Evolutionary conservation across 805 yeast genomes (phyloP).

Genomic region (Priceomyces haplophilus): DNA sequence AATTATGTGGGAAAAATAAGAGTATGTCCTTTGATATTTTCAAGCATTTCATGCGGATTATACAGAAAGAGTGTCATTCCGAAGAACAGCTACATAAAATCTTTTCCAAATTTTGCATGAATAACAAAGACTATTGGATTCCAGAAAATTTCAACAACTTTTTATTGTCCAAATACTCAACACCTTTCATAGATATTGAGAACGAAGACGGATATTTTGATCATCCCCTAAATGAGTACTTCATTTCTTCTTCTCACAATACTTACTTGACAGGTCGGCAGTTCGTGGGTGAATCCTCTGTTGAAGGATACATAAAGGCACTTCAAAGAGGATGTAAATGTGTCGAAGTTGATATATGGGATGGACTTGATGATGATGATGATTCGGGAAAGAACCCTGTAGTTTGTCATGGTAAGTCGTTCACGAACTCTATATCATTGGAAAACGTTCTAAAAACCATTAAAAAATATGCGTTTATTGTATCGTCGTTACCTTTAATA

Average conservation of each 20-base stretch:
- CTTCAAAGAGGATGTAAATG: slow-evolving; percentile 92
- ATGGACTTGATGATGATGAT: slow-evolving; percentile 42
- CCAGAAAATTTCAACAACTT: slow-evolving; percentile 33
- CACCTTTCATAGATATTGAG: slow-evolving; percentile 13
- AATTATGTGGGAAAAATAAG: slow-evolving; percentile 18
- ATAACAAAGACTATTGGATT: slow-evolving; percentile 20
- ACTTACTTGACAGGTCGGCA: slow-evolving; percentile 89
- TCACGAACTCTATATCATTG: slow-evolving; percentile 72
- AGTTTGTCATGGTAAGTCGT: slow-evolving; percentile 85
- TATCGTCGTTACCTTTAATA: slow-evolving; percentile 82
- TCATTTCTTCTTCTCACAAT: slow-evolving; percentile 90
- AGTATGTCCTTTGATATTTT: slow-evolving; percentile 23
- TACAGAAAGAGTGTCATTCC: slow-evolving; percentile 47
- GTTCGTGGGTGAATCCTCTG: slow-evolving; percentile 79
- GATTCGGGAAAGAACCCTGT: slow-evolving; percentile 56
- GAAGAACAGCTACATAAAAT: slow-evolving; percentile 24
- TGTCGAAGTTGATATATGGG: slow-evolving; percentile 96
- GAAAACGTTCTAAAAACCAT: slow-evolving; percentile 68
- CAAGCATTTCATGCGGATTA: slow-evolving; percentile 38
- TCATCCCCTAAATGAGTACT: slow-evolving; percentile 78
- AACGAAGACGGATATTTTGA: slow-evolving; percentile 21
- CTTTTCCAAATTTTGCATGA: slow-evolving; percentile 24
- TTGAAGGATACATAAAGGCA: slow-evolving; percentile 84
- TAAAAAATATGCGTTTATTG: slow-evolving; percentile 82
- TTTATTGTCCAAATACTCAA: slow-evolving; percentile 28